Base-by-base conservation (phyloP, 73 alveolate species). In the Paramecium sonneborni region DNA sequence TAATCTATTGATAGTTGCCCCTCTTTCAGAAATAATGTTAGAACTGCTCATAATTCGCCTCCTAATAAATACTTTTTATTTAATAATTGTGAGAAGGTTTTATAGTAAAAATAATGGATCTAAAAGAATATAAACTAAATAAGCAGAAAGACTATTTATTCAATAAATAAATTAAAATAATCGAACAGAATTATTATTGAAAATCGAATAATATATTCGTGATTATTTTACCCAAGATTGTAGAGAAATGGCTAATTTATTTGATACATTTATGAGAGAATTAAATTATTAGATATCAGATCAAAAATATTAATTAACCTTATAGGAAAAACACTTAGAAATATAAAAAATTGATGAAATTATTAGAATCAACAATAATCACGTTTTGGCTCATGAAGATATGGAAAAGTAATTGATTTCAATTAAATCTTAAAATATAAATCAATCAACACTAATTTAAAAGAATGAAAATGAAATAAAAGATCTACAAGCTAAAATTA, bases 221-320 rank as follows among this genome's bases (percentile, higher is more conserved):
- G 90, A 39, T 24, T 43, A 11, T 20, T 41, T 79, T 5, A 79
- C 44, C 10, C 76, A 79, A 38, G 72, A 79, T 3, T 41, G 44
- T 10, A 79, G 30, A 44, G 90, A 79, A 79, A 30, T 79, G 72
- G 90, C 90, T 8, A 38, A 46, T 23, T 44, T 79, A 38, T 79
- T 79, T 44, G 76, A 44, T 9, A 79, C 90, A 5, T 79, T 41
- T 23, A 79, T 79, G 90, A 79, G 55, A 21, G 90, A 79, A 44
- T 14, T 43, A 39, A 43, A 79, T 23, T 23, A 39, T 11, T 41
- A 79, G 41, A 38, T 79, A 18, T 79, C 39, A 38, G 74, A 39
- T 34, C 23, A 79, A 44, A 23, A 79, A 34, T 44, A 43, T 79
- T 21, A 38, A 24, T 44, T 79, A 24, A 44, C 32, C n/a, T 32